phyloP scores from a whole-genome alignment of 768 basidiomycete genomes.

The Xerocomellus amylosporus region DNA sequence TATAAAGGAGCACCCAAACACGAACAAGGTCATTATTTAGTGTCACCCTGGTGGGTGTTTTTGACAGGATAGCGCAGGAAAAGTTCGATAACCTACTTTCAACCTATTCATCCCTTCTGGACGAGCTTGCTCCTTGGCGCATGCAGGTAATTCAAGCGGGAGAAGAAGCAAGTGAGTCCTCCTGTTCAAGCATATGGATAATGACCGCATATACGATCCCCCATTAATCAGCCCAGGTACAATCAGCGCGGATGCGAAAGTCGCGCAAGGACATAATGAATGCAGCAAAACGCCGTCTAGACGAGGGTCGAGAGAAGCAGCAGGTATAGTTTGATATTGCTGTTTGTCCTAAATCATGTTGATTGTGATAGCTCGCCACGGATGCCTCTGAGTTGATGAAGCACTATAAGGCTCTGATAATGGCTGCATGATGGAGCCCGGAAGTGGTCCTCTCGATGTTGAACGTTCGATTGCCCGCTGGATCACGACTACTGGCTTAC shows the following conservation, averaged over 20 bases:
- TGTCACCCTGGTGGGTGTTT: neutral
- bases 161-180: conserved; percentile 33
- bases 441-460: neutral
- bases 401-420: conserved; percentile 40
- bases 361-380: conserved; percentile 30
- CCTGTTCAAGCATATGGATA: neutral
- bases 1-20: conserved; percentile 5
- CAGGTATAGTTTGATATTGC: conserved; percentile 23
- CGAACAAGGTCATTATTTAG: conserved; percentile 16
- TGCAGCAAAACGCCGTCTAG: conserved; percentile 32
- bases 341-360: neutral
- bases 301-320: conserved; percentile 40
- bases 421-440: conserved; percentile 16
- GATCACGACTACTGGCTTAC: neutral
- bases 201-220: conserved; percentile 2
- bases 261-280: conserved; percentile 36
- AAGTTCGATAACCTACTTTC: conserved; percentile 24
- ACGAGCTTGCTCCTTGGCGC: conserved; percentile 34
- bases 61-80: conserved; percentile 16
- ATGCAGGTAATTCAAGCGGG: conserved; percentile 31
- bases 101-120: conserved; percentile 24
- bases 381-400: conserved; percentile 41
- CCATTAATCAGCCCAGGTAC: conserved; percentile 30
- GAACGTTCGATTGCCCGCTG: neutral
- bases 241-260: conserved; percentile 30